Conservation (phyloP, 1,284 basidiomycete genomes). For the Erythrobasidium hasegawianum region DNA sequence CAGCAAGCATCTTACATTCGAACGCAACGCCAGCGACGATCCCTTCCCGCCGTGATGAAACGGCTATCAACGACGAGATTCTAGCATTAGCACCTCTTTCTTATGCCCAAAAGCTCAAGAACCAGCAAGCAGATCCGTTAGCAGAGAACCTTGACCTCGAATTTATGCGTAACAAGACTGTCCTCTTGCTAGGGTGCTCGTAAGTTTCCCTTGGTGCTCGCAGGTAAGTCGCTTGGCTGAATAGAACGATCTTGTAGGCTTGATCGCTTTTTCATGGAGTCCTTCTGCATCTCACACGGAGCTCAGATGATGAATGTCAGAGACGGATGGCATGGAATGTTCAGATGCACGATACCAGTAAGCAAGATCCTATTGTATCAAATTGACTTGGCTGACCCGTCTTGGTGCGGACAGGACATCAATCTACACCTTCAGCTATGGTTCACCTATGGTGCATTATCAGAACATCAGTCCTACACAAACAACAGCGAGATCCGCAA, state of each 20-base stretch:
- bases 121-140: not conserved
- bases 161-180: conserved; percentile 7
- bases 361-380: not conserved
- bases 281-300: not conserved
- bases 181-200: conserved; percentile 3
- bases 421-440: conserved; percentile 7
- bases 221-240: no score
- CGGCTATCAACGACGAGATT: not conserved
- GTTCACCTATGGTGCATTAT: conserved; percentile 13
- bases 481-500: not conserved
- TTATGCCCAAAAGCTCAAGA: not conserved
- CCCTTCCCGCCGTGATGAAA: not conserved
- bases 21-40: not conserved
- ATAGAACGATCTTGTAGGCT: not conserved
- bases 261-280: not conserved
- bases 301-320: not conserved
- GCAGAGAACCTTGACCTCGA: not conserved
- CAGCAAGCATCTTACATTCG: not conserved
- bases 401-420: conserved; percentile 9
- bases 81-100: not conserved
- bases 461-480: not conserved
- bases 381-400: not conserved
- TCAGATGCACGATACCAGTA: conserved; percentile 1
- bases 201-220: not conserved
- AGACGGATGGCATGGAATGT: conserved; percentile 12